These are phyloP conservation scores for Pseudogymnoascus sp. DNA, from an alignment of 2,329 filamentous ascomycete species.

Conservation along the genomic window DNA sequence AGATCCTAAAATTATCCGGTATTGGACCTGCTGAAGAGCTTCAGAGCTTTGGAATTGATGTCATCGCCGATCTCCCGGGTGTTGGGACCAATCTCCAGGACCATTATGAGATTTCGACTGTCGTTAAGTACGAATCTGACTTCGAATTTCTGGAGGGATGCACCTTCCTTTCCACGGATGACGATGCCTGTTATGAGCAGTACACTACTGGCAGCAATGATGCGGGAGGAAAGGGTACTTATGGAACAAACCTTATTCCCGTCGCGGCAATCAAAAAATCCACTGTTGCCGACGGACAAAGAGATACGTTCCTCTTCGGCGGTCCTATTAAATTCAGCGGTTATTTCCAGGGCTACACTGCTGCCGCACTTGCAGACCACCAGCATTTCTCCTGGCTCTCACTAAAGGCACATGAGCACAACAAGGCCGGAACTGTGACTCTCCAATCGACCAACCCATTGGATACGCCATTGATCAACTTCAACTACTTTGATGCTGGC, in stretches of 20 bases:
- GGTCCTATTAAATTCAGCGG: conserved; percentile 29
- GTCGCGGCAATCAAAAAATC: conserved; percentile 25
- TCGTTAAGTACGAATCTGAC: conserved; percentile 35
- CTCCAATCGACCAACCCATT: conserved; percentile 54
- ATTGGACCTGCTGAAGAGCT: conserved; percentile 33
- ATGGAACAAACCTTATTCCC: conserved; percentile 42
- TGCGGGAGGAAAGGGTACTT: conserved; percentile 19
- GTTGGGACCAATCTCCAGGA: conserved; percentile 55
- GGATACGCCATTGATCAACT: conserved; percentile 53
- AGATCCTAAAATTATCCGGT: conserved; percentile 38
- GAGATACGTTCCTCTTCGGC: conserved; percentile 29
- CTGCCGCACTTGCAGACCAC: conserved; percentile 28
- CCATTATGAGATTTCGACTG: conserved; percentile 39
- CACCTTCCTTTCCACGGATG: conserved; percentile 27
- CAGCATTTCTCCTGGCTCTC: conserved; percentile 33
- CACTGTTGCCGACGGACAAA: conserved; percentile 30
- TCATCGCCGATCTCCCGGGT: conserved; percentile 43
- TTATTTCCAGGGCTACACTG: conserved; percentile 35
- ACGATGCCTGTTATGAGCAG: conserved; percentile 29
- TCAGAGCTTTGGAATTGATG: conserved; percentile 35
- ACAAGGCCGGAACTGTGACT: conserved; percentile 51
- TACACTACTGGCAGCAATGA: conserved; percentile 13
- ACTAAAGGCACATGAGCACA: conserved; percentile 55
- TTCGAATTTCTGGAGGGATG: conserved; percentile 30
- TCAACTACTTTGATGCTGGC: conserved; percentile 45